phyloP scores from a whole-genome alignment of 176 grass and related monocot species.

The Ensete glaucum region DNA sequence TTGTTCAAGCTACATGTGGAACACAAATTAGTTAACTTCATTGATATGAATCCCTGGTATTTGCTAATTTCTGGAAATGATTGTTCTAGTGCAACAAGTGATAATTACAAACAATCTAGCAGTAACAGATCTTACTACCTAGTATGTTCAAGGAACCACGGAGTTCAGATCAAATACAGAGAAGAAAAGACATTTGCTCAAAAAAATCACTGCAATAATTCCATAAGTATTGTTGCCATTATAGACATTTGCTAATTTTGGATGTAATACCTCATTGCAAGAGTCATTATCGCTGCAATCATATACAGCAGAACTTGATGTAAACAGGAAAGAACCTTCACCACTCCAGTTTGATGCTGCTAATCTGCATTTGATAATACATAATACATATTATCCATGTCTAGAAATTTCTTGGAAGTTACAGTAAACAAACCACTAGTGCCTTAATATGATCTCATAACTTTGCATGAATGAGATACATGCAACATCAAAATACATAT shows the following conservation, averaged over 20 bases:
- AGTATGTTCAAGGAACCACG: neutral
- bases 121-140: neutral
- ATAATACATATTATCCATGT: neutral
- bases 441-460: neutral
- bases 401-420: neutral
- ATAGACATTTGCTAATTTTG: neutral
- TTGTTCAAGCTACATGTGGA: neutral
- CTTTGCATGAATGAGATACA: neutral
- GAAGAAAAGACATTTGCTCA: neutral
- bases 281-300: constrained; percentile 60
- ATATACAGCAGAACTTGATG: constrained; percentile 74
- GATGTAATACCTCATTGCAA: constrained; percentile 60
- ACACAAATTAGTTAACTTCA: neutral
- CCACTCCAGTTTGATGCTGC: constrained; percentile 77
- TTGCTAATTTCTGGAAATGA: neutral
- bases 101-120: neutral
- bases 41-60: neutral
- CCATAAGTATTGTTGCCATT: too few relatives aligned
- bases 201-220: too few relatives aligned
- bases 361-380: constrained; percentile 32
- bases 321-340: constrained; percentile 86
- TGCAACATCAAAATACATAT: neutral
- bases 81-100: neutral
- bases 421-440: too few relatives aligned
- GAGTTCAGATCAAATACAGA: neutral